A percentile compares a stretch with the other conserved stretches of the same genome.
Evolutionary conservation across 768 basidiomycete genomes (phyloP).

Genomic region (Amanita exitialis): DNA sequence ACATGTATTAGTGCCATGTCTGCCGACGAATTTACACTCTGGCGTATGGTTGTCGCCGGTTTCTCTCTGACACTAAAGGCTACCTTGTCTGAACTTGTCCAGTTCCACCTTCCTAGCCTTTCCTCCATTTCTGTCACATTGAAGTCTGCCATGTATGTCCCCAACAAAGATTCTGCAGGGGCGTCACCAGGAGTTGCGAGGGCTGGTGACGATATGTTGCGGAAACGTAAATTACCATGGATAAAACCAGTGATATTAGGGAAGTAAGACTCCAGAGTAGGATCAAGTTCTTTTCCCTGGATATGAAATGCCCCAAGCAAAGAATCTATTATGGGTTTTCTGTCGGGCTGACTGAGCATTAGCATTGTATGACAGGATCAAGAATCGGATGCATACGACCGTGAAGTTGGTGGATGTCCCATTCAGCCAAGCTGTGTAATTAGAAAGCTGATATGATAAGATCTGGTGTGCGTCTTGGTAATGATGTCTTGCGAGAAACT

Average conservation of each 20-base stretch:
- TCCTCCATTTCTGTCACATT: slow-evolving; percentile 43
- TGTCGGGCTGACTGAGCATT: slow-evolving; percentile 30
- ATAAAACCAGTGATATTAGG: slow-evolving; percentile 74
- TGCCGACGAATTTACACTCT: slow-evolving; percentile 22
- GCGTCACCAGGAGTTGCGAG: slow-evolving; percentile 14
- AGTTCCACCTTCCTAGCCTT: slow-evolving; percentile 55
- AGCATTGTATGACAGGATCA: background rate
- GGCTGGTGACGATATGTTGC: slow-evolving; percentile 51
- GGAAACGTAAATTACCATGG: slow-evolving; percentile 47
- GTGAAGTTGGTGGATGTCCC: slow-evolving; percentile 57
- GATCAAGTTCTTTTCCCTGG: slow-evolving; percentile 32
- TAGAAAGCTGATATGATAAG: slow-evolving; percentile 51
- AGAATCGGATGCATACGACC: slow-evolving; percentile 32
- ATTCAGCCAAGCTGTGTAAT: slow-evolving; percentile 70
- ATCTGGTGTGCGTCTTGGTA: slow-evolving; percentile 56
- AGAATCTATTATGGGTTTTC: slow-evolving; percentile 29
- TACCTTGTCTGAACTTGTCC: slow-evolving; percentile 53
- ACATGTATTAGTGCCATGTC: slow-evolving; percentile 57
- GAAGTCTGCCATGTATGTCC: slow-evolving; percentile 35
- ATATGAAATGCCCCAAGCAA: slow-evolving; percentile 41
- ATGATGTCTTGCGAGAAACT: slow-evolving; percentile 50
- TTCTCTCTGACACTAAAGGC: slow-evolving; percentile 62
- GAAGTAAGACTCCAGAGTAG: slow-evolving; percentile 48
- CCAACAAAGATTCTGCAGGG: slow-evolving; percentile 10
- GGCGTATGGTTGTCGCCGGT: slow-evolving; percentile 26